Base-by-base conservation (phyloP, 2,329 filamentous ascomycete genomes). In the Diplodia seriata region DNA sequence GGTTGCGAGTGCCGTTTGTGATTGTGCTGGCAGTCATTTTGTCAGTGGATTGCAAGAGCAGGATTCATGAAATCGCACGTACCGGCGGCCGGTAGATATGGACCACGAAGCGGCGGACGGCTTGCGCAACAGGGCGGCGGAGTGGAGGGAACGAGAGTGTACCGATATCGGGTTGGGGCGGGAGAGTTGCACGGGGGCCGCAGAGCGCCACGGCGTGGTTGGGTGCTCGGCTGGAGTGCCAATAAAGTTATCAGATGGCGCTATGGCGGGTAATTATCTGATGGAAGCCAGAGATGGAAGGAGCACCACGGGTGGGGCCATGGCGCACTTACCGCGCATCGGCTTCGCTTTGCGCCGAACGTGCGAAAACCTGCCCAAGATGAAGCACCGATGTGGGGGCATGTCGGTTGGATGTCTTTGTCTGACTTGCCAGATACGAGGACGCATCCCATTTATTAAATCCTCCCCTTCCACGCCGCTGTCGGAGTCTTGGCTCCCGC, bases 181-280 rank as follows among this genome's bases (percentile, higher is more conserved):
- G 43, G 43, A 38, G n/a, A 23, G 31, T 38, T 36, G n/a, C 12
- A 38, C 31, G 47, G 18, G 56, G 56, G 40, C 33, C 56, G 26
- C 15, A 3, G n/a, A 20, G 40, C 26, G 56, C 40, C 57, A 12
- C 26, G 57, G 2, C 1, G 2, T 23, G 33, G 9, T 6, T 6
- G 36, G 18, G 18, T 11, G 18, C 20, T 50, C 57, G 57, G 57
- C 43, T 62, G 40, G 36, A 50, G 57, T 62, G 43, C 57, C 57
- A 62, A 62, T 62, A 62, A 62, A 62, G 57, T 62, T 62, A 62
- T 62, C 57, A 49, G 57, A 62, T 62, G 57, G 57, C n/a, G 20
- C 55, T 61, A 49, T 47, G 31, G 56, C 40, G 57, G 57, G 40
- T 62, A 50, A 62, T 62, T 23, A 62, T 62, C 57, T 47, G 57